Conservation (phyloP, 495 filamentous ascomycete genomes). For the Neurospora intermedia region DNA sequence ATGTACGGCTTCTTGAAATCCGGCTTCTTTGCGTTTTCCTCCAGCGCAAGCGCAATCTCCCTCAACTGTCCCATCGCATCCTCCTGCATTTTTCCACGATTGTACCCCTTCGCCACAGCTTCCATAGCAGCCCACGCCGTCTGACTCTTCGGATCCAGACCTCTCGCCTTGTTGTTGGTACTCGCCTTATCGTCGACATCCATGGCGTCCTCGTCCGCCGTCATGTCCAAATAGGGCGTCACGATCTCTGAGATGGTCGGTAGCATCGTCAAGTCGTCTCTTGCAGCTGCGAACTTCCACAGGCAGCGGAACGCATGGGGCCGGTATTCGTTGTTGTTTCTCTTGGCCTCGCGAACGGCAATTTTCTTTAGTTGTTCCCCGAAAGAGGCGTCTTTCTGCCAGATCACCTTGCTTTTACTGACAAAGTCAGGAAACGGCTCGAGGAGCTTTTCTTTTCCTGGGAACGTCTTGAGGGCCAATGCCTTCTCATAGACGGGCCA, state of each 20-base stretch:
- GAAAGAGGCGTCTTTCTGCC: conserved; percentile 39
- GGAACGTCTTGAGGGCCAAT: conserved; percentile 79
- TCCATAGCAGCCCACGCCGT: conserved; percentile 32
- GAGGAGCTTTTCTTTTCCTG: conserved; percentile 85
- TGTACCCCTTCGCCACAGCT: conserved; percentile 31
- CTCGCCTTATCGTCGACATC: conserved; percentile 33
- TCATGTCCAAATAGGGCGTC: conserved; percentile 43
- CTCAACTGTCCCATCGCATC: conserved; percentile 21
- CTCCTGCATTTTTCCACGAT: conserved; percentile 24
- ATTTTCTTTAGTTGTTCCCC: conserved; percentile 45
- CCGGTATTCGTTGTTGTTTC: conserved; percentile 72
- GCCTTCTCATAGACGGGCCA: conserved; percentile 80
- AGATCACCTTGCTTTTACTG: conserved; percentile 47
- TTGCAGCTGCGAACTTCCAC: conserved; percentile 54
- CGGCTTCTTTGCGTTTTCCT: conserved; percentile 2
- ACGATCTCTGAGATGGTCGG: conserved; percentile 56
- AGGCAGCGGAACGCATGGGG: conserved; percentile 63
- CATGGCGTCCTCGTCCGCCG: conserved; percentile 50
- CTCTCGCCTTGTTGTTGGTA: conserved; percentile 20
- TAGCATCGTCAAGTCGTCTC: conserved; percentile 57
- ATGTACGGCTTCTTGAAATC: conserved; percentile 17
- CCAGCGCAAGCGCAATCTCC: conserved; percentile 19
- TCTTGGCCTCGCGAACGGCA: conserved; percentile 75
- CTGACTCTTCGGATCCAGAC: conserved; percentile 22
- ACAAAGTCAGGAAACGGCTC: conserved; percentile 72